Percentiles rank a stretch among this genome's conserved stretches.
Conservation (phyloP, 1,284 basidiomycete species). For the Malassezia japonica region DNA sequence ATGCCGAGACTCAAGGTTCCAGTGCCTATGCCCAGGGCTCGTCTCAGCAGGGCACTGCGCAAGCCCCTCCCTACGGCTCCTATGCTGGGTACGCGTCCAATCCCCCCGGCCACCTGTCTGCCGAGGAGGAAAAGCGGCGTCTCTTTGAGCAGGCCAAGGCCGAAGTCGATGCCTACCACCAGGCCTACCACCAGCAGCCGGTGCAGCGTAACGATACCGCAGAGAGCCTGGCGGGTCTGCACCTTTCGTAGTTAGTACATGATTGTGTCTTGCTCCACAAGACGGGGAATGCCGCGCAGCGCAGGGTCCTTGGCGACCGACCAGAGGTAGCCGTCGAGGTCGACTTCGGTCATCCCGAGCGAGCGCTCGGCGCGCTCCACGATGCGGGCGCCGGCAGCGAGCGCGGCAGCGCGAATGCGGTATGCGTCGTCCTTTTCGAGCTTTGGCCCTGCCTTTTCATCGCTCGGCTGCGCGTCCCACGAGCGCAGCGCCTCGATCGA, state of each 20-base stretch:
- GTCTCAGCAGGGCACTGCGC: background rate
- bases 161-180: conserved; percentile 40
- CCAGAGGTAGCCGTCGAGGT: conserved; percentile 44
- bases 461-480: background rate
- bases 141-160: conserved; percentile 38
- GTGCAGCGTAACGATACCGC: too few species aligned
- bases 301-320: conserved; percentile 29
- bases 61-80: too few species aligned
- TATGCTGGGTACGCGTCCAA: too few species aligned
- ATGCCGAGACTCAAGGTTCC: too few species aligned
- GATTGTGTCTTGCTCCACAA: conserved; percentile 25
- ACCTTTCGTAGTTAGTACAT: conserved; percentile 22
- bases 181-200: conserved; percentile 3
- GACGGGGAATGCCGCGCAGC: conserved; percentile 30
- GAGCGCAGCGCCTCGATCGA: conserved; percentile 1
- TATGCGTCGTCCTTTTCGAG: conserved; percentile 32
- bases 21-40: too few species aligned
- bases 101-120: too few species aligned
- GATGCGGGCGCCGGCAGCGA: conserved; percentile 27
- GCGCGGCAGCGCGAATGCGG: conserved; percentile 27
- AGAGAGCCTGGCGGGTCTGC: conserved; percentile 3
- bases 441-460: conserved; percentile 12
- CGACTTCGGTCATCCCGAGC: conserved; percentile 25
- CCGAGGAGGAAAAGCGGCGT: conserved; percentile 41
- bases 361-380: conserved; percentile 17